Conservation (phyloP, 1,284 basidiomycete species). For the Heterobasidion annosum region DNA sequence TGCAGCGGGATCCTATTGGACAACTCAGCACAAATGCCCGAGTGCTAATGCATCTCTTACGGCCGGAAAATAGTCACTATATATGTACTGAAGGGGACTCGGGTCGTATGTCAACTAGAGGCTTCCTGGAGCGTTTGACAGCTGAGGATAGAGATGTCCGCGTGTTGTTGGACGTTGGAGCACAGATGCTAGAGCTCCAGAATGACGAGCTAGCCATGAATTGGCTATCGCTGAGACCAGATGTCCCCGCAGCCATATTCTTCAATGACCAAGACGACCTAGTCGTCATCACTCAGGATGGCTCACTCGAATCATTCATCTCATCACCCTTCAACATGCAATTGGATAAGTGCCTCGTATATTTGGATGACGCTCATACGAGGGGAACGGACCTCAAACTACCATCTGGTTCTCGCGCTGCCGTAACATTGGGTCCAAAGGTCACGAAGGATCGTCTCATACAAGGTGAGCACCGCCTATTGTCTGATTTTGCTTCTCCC, state of each 20-base stretch:
- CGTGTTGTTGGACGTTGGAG: constrained; percentile 47
- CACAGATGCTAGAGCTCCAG: constrained; percentile 44
- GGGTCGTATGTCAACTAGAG: constrained; percentile 13
- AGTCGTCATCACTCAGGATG: constrained; percentile 31
- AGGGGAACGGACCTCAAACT: constrained; percentile 49
- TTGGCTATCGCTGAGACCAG: constrained; percentile 28
- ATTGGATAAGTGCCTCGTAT: constrained; percentile 36
- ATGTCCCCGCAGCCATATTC: constrained; percentile 34
- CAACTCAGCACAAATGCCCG: constrained; percentile 40
- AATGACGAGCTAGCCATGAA: constrained; percentile 28
- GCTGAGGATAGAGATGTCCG: constrained; percentile 25
- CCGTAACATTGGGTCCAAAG: constrained; percentile 44
- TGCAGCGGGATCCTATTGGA: constrained; percentile 29
- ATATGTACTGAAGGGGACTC: constrained; percentile 14
- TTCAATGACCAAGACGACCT: constrained; percentile 37
- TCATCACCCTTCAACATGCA: constrained; percentile 34
- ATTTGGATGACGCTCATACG: constrained; percentile 52
- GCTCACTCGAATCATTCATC: constrained; percentile 25
- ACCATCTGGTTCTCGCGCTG: constrained; percentile 32
- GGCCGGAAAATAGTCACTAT: constrained; percentile 32
- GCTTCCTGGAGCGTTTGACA: constrained; percentile 26
- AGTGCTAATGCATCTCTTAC: constrained; percentile 35
- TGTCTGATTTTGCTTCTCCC: constrained; percentile 1
- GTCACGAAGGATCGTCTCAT: constrained; percentile 44
- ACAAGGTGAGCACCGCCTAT: constrained; percentile 28